Evolutionary conservation across 73 alveolate species (phyloP).

Genomic region (Halteria grandinella): DNA sequence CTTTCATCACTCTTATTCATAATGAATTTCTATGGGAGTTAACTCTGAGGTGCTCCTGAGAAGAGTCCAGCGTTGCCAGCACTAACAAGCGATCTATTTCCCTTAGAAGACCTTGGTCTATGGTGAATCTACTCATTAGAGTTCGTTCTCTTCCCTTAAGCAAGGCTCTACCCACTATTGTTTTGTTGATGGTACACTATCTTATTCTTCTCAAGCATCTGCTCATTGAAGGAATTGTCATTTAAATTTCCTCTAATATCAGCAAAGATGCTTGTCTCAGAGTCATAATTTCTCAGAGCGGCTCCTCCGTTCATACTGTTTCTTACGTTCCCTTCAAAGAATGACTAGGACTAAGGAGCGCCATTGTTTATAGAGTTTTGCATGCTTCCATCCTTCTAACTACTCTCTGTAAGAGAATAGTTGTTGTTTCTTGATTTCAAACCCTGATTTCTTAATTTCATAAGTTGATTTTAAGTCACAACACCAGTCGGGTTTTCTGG

Average conservation of each 20-base stretch:
- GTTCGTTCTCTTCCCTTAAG: constrained; percentile 5
- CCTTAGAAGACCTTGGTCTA: constrained; percentile 47
- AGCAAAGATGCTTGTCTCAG: constrained; percentile 5
- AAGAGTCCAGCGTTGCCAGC: neutral
- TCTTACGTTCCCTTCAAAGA: constrained; percentile 2
- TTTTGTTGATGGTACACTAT: neutral
- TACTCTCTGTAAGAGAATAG: constrained; percentile 30
- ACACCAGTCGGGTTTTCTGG: constrained; percentile 1
- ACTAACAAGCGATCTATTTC: constrained; percentile 20
- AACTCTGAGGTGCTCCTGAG: neutral
- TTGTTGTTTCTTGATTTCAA: constrained; percentile 35
- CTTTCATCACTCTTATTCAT: constrained; percentile 49
- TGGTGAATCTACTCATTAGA: neutral
- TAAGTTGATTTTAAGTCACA: constrained; percentile 3
- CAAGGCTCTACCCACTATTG: neutral
- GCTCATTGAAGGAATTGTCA: constrained; percentile 30
- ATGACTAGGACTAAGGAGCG: neutral
- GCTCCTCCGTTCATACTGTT: neutral
- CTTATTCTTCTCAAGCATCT: constrained; percentile 16
- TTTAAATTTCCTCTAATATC: constrained; percentile 15
- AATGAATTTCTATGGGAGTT: neutral
- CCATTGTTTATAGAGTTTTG: neutral
- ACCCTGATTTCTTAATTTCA: neutral
- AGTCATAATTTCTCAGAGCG: constrained; percentile 17
- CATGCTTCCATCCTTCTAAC: constrained; percentile 1